phyloP scores from a whole-genome alignment of 345 rosid species.

The Jatropha curcas region DNA sequence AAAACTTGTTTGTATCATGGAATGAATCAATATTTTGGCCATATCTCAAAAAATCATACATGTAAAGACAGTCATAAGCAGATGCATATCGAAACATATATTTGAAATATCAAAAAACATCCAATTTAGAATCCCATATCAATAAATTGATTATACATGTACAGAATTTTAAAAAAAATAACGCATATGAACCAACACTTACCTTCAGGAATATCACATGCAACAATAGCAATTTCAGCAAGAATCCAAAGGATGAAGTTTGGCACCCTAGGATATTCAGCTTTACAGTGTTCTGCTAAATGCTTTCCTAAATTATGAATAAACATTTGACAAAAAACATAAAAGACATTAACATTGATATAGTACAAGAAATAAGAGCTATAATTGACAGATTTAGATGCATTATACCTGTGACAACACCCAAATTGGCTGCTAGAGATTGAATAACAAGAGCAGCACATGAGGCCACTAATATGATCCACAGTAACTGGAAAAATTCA shows the following conservation, averaged over 20 bases:
- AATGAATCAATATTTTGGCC: background rate
- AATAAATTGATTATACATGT: background rate
- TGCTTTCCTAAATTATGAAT: constrained; percentile 61
- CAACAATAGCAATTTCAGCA: constrained; percentile 86
- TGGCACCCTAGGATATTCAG: constrained; percentile 71
- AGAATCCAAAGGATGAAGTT: constrained; percentile 83
- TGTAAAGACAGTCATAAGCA: background rate
- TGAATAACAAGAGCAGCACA: constrained; percentile 91
- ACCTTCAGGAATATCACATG: constrained; percentile 98
- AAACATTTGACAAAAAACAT: constrained; percentile 8
- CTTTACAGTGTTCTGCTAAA: constrained; percentile 88
- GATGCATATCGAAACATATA: background rate
- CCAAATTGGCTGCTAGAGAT: constrained; percentile 90
- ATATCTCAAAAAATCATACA: background rate
- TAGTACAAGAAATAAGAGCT: background rate
- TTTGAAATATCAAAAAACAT: background rate
- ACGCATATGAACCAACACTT: constrained; percentile 20
- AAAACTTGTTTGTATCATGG: background rate
- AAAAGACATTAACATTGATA: background rate
- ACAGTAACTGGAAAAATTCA: constrained; percentile 63
- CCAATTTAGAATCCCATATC: background rate
- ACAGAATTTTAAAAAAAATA: background rate
- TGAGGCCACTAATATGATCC: constrained; percentile 94
- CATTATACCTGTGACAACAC: constrained; percentile 80
- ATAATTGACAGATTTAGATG: background rate